Percentiles rank a stretch among this genome's conserved stretches.
phyloP scores from a whole-genome alignment of 768 basidiomycete genomes.

The Leccinum incarnatum region DNA sequence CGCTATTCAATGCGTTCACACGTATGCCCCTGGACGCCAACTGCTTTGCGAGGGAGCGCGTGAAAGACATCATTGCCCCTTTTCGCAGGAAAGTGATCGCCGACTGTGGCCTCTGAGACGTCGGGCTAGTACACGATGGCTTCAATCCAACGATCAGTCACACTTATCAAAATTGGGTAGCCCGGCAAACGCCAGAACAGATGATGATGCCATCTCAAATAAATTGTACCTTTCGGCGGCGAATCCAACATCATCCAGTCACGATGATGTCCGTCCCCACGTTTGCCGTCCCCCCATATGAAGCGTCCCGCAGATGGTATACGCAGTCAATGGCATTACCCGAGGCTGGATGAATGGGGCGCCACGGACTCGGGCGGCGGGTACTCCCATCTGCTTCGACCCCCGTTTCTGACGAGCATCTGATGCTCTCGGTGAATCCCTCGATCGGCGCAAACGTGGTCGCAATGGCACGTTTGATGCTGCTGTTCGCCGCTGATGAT shows the following conservation, averaged over 20 bases:
- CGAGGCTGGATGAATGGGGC: not conserved
- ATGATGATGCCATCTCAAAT: no score
- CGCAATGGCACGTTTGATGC: constrained; percentile 51
- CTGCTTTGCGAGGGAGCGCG: constrained; percentile 51
- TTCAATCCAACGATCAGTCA: not conserved
- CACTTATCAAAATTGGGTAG: constrained; percentile 26
- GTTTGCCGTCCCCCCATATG: no score
- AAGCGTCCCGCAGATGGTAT: not conserved
- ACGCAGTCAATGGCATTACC: not conserved
- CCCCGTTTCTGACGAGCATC: constrained; percentile 42
- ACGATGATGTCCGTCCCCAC: no score
- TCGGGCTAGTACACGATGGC: constrained; percentile 3
- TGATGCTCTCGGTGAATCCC: constrained; percentile 45
- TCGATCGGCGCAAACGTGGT: constrained; percentile 45
- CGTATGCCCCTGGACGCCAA: constrained; percentile 55
- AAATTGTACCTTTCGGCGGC: no score
- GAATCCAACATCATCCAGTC: no score
- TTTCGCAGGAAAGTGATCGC: constrained; percentile 55
- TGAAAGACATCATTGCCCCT: constrained; percentile 58
- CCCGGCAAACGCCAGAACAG: constrained; percentile 45
- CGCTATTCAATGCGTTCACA: constrained; percentile 45
- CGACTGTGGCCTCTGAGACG: constrained; percentile 27
- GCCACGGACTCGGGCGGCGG: not conserved
- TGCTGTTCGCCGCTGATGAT: constrained; percentile 40
- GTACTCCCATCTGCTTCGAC: constrained; percentile 39